Conservation (phyloP, 306 rosid species). For the Fragaria iinumae region DNA sequence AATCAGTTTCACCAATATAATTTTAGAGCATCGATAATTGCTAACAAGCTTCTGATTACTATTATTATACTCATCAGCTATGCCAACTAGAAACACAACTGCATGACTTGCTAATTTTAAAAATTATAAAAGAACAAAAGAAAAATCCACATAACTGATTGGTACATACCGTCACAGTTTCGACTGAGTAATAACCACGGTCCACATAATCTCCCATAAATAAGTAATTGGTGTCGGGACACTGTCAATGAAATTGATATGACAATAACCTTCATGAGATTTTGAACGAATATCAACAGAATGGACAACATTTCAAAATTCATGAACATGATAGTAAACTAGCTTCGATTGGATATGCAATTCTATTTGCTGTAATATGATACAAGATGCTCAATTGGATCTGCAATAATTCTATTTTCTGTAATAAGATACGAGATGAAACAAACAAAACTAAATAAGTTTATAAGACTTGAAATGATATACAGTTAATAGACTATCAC, state of each 20-base stretch:
- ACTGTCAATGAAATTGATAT: constrained; percentile 52
- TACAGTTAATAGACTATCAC: not conserved
- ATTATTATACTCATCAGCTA: not conserved
- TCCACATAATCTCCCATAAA: constrained; percentile 99
- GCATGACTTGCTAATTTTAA: too few relatives aligned
- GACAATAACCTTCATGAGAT: constrained; percentile 9
- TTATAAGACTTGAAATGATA: constrained; percentile 1
- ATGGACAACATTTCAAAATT: not conserved
- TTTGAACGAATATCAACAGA: constrained; percentile 10
- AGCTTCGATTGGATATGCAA: not conserved
- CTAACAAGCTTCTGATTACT: not conserved
- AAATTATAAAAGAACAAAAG: not conserved
- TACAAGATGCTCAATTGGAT: not conserved
- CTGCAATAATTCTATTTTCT: not conserved
- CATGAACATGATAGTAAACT: not conserved
- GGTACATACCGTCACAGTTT: constrained; percentile 88
- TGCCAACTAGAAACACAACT: not conserved
- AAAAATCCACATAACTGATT: constrained; percentile 7
- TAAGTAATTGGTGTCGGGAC: constrained; percentile 96
- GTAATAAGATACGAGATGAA: not conserved
- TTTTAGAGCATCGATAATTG: not conserved
- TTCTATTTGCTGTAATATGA: too few relatives aligned
- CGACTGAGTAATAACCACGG: constrained; percentile 98
- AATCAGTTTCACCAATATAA: constrained; percentile 26
- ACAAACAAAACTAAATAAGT: not conserved